These are phyloP conservation scores for Tylopilus sp. DNA, from an alignment of 1,284 basidiomycete genomes.

Conservation along the genomic window DNA sequence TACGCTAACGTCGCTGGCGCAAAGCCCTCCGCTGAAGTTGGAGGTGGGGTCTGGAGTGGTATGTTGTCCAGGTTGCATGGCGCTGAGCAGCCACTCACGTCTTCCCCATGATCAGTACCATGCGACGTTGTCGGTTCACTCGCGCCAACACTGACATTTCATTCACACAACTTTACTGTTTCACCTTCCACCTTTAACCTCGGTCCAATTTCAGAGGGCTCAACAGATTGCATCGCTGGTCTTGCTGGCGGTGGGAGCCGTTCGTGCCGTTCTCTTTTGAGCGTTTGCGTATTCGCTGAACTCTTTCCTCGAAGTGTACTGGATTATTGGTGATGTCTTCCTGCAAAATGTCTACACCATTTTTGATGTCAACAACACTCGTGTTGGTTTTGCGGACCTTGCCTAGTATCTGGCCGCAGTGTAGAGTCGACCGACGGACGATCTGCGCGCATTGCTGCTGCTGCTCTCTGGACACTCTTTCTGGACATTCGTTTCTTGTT, in stretches of 20 bases:
- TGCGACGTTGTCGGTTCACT: conserved; percentile 24
- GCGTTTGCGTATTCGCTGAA: not conserved
- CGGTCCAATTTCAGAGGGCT: conserved; percentile 23
- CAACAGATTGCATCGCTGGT: conserved; percentile 28
- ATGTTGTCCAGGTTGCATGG: not conserved
- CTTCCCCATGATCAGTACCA: conserved; percentile 20
- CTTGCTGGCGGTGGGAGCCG: conserved; percentile 26
- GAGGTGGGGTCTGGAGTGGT: conserved; percentile 28
- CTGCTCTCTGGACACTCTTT: conserved; percentile 3
- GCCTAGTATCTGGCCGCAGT: conserved; percentile 6
- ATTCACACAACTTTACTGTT: conserved; percentile 26
- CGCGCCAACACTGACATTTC: conserved; percentile 26
- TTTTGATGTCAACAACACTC: conserved; percentile 26
- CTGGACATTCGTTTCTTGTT: conserved; percentile 5
- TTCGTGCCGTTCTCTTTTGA: conserved; percentile 5
- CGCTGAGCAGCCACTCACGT: not conserved
- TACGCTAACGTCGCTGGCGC: conserved; percentile 28
- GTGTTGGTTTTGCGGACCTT: conserved; percentile 32
- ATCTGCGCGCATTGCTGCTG: not conserved
- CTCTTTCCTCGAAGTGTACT: conserved; percentile 19
- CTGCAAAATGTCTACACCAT: conserved; percentile 30
- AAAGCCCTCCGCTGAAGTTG: conserved; percentile 9
- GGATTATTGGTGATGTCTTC: conserved; percentile 33
- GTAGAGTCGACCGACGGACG: not conserved
- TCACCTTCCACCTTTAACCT: conserved; percentile 30